These are phyloP conservation scores for Micromonas commoda DNA, from an alignment of 139 green algal genomes.

Conservation along the genomic window DNA sequence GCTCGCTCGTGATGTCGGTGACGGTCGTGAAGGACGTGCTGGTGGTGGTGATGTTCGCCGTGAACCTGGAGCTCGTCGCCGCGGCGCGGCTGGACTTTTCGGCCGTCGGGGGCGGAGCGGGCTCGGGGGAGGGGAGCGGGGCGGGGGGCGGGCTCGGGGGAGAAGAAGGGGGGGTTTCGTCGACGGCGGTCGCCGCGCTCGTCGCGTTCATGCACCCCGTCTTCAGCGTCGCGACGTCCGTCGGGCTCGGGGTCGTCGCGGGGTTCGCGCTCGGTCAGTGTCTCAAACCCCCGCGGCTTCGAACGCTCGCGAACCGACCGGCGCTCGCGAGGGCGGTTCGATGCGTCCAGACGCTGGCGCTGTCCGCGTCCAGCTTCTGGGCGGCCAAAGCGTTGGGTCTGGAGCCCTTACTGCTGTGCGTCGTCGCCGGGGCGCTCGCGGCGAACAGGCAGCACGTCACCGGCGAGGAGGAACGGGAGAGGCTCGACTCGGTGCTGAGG, in stretches of 20 bases:
- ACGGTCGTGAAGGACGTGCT: slow-evolving; percentile 88
- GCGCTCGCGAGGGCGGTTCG: too few species aligned
- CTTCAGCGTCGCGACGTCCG: neutral
- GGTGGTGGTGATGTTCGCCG: slow-evolving; percentile 69
- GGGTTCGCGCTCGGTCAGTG: neutral
- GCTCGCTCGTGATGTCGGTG: slow-evolving; percentile 68
- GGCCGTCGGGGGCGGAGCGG: too few species aligned
- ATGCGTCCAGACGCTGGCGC: too few species aligned
- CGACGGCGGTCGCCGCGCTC: too few species aligned
- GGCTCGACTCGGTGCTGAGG: slow-evolving; percentile 46
- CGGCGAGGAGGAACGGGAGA: slow-evolving; percentile 44
- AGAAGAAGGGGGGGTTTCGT: too few species aligned
- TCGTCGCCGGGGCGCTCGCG: slow-evolving; percentile 60
- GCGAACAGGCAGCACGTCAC: slow-evolving; percentile 55
- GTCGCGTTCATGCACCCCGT: neutral
- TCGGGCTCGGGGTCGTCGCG: neutral
- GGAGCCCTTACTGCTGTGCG: slow-evolving; percentile 70
- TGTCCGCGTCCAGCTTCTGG: neutral
- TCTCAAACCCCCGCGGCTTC: neutral
- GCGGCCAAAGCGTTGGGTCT: neutral
- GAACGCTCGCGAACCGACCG: too few species aligned
- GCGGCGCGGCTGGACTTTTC: neutral
- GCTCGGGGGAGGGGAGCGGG: neutral
- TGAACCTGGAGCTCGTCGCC: slow-evolving; percentile 69
- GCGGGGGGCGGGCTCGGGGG: too few species aligned